These are phyloP conservation scores for Cladochytrium tenue DNA, from an alignment of 371 early-diverging fungal species.

Conservation along the genomic window DNA sequence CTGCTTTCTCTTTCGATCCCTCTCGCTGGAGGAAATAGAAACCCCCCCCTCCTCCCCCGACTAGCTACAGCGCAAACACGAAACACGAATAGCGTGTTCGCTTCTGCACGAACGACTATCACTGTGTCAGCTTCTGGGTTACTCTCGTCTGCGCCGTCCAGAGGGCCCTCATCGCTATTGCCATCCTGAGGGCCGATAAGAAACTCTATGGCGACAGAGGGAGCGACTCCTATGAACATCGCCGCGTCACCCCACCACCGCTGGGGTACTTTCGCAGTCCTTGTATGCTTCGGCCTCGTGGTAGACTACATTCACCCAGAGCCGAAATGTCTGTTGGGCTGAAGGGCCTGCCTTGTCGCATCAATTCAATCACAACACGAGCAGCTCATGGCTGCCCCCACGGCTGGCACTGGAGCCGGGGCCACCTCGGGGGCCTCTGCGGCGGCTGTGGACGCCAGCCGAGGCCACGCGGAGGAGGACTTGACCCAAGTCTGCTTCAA, in stretches of 20 bases:
- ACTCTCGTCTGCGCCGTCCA: neutral
- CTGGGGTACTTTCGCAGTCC: neutral
- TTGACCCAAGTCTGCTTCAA: slow-evolving; percentile 43
- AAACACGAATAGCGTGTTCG: too few relatives aligned
- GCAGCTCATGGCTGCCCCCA: neutral
- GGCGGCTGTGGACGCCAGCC: neutral
- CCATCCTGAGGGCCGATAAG: neutral
- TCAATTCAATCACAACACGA: neutral
- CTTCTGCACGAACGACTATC: too few relatives aligned
- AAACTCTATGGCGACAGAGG: neutral
- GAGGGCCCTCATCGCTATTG: neutral
- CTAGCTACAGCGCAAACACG: too few relatives aligned
- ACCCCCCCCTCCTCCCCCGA: too few relatives aligned
- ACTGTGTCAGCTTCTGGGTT: neutral
- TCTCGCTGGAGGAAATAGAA: too few relatives aligned
- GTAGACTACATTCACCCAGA: too few relatives aligned
- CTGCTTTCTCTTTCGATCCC: too few relatives aligned
- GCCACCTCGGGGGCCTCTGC: neutral
- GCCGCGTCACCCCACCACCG: neutral
- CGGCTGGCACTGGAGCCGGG: neutral
- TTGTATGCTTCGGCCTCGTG: too few relatives aligned
- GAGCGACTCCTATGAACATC: neutral
- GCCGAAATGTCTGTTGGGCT: too few relatives aligned
- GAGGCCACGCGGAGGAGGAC: slow-evolving; percentile 25
- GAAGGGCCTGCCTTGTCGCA: too few relatives aligned